phyloP scores from a whole-genome alignment of 2,329 filamentous ascomycete species.

The Ascochyta pisi region DNA sequence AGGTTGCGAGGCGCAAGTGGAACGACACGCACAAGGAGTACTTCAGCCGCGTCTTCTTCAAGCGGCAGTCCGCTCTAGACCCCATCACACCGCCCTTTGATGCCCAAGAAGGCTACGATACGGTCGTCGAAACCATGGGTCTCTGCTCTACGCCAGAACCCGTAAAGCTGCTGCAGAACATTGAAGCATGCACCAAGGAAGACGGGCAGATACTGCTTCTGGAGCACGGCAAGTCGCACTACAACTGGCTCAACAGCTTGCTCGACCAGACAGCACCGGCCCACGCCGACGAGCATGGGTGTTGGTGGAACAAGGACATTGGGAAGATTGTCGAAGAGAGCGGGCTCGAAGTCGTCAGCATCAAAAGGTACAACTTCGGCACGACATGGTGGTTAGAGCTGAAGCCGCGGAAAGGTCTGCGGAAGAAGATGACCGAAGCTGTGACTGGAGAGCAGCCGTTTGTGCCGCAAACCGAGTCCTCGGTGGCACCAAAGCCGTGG shows the following conservation, averaged over 20 bases:
- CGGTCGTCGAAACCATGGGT: constrained; percentile 60
- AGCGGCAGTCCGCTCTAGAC: constrained; percentile 54
- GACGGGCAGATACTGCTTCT: constrained; percentile 56
- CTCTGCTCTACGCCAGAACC: constrained; percentile 58
- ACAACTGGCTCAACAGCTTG: constrained; percentile 56
- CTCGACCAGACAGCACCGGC: constrained; percentile 55
- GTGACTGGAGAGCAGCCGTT: constrained; percentile 21
- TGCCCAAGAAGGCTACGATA: constrained; percentile 54
- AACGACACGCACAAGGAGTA: constrained; percentile 50
- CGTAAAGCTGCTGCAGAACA: constrained; percentile 53
- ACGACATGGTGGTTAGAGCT: constrained; percentile 59
- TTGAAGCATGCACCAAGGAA: constrained; percentile 52
- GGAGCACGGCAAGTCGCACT: constrained; percentile 59
- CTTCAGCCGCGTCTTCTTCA: constrained; percentile 50
- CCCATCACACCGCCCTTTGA: constrained; percentile 53
- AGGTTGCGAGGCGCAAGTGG: constrained; percentile 58
- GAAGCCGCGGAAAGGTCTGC: constrained; percentile 48
- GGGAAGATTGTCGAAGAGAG: constrained; percentile 56
- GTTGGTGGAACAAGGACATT: constrained; percentile 62
- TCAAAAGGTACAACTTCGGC: constrained; percentile 56
- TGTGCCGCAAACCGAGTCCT: constrained; percentile 24
- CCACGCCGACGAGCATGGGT: constrained; percentile 58
- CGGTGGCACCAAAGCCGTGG: constrained; percentile 40
- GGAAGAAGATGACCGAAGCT: constrained; percentile 22
- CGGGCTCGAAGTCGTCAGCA: constrained; percentile 55